Evolutionary conservation across 116 monocot genomes (phyloP).

Genomic region (Posidonia oceanica): DNA sequence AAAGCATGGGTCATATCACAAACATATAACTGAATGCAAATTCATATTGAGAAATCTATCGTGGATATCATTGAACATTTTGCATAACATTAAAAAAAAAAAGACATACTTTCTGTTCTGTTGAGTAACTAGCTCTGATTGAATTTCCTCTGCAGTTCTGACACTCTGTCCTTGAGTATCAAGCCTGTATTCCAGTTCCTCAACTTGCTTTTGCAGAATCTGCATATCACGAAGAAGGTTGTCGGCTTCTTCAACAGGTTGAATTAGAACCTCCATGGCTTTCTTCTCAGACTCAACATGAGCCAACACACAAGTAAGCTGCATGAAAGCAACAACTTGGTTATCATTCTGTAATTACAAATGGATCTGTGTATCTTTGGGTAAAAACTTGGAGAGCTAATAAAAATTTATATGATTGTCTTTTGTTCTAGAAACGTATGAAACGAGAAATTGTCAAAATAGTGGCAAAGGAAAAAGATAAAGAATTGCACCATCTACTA

Average conservation of each 20-base stretch:
- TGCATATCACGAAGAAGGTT: conserved; percentile 52
- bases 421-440: too few species aligned
- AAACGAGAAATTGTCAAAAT: too few species aligned
- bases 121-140: conserved; percentile 45
- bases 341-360: not conserved
- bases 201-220: conserved; percentile 45
- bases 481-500: too few species aligned
- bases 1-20: too few species aligned
- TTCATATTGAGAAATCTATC: too few species aligned
- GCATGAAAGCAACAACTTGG: conserved; percentile 8
- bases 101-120: conserved; percentile 46
- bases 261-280: conserved; percentile 58
- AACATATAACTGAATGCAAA: too few species aligned
- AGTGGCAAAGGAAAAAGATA: too few species aligned
- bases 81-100: not conserved
- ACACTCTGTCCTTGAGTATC: conserved; percentile 71
- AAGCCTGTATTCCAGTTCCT: conserved; percentile 71
- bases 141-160: conserved; percentile 76
- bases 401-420: too few species aligned
- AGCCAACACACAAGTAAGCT: conserved; percentile 81
- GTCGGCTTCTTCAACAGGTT: conserved; percentile 58
- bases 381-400: too few species aligned
- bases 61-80: not conserved
- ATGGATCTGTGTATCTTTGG: not conserved
- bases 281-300: conserved; percentile 84